Conservation (phyloP, 345 rosid species). For the Ailanthus altissimus region DNA sequence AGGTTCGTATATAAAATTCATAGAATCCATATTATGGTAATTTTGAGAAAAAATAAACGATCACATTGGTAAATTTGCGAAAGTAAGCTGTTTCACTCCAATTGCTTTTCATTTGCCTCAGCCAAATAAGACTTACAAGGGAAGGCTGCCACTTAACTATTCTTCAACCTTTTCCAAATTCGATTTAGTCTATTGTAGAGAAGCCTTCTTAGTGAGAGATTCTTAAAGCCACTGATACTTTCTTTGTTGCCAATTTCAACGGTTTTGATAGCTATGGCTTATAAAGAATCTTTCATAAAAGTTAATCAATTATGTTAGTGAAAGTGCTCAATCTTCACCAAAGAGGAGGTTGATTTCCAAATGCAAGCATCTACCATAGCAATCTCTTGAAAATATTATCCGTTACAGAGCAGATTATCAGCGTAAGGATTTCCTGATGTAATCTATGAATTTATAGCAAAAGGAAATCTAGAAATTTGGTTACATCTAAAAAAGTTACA, state of each 20-base stretch:
- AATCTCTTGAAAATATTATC: conserved; percentile 23
- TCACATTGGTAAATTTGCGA: too few relatives aligned
- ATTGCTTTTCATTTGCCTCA: too few relatives aligned
- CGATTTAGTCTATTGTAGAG: too few relatives aligned
- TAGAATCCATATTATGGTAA: background rate
- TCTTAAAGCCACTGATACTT: conserved; percentile 18
- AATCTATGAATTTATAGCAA: conserved; percentile 20
- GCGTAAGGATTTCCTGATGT: conserved; percentile 27
- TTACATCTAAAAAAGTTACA: background rate
- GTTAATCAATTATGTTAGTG: conserved; percentile 4
- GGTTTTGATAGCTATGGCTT: conserved; percentile 28
- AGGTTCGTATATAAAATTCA: background rate
- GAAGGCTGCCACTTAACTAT: too few relatives aligned
- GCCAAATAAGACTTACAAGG: too few relatives aligned
- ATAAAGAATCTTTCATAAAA: conserved; percentile 20
- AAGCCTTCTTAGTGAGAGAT: background rate
- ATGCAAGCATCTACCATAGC: conserved; percentile 18
- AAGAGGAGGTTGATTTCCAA: conserved; percentile 24
- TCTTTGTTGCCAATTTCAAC: conserved; percentile 11
- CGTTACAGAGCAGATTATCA: conserved; percentile 21
- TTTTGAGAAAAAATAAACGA: too few relatives aligned
- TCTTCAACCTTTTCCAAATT: too few relatives aligned
- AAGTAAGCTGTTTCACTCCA: too few relatives aligned
- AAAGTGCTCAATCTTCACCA: conserved; percentile 23
- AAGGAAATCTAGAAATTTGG: conserved; percentile 21